Conservation (phyloP, 495 filamentous ascomycete species). For the Aspergillus cristatus region DNA sequence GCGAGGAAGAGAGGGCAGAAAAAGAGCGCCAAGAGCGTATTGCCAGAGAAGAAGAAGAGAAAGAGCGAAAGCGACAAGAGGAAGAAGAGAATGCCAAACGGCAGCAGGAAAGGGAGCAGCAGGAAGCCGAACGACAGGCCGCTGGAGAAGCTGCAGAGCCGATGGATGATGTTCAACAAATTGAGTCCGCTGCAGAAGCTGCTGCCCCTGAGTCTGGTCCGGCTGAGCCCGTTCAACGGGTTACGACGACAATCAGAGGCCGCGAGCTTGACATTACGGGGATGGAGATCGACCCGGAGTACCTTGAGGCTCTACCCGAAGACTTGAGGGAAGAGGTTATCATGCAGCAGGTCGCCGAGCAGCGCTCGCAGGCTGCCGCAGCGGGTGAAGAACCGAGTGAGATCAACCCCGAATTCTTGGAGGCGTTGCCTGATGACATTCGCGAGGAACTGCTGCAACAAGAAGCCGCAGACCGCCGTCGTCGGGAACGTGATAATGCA, state of each 20-base stretch:
- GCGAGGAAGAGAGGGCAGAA: slow-evolving; percentile 37
- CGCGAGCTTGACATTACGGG: slow-evolving; percentile 83
- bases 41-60: slow-evolving; percentile 51
- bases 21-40: slow-evolving; percentile 42
- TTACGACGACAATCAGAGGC: slow-evolving; percentile 73
- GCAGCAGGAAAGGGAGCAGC: slow-evolving; percentile 35
- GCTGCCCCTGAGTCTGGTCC: slow-evolving; percentile 33
- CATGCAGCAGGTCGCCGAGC: slow-evolving; percentile 71
- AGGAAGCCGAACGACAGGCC: slow-evolving; percentile 40
- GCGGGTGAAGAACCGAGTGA: slow-evolving; percentile 77
- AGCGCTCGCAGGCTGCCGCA: slow-evolving; percentile 69
- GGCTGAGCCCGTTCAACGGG: slow-evolving; percentile 45
- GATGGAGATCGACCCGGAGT: slow-evolving; percentile 88
- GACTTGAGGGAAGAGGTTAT: slow-evolving; percentile 94
- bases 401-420: slow-evolving; percentile 88
- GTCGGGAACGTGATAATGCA: slow-evolving; percentile 70
- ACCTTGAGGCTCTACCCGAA: slow-evolving; percentile 87
- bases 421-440: slow-evolving; percentile 84
- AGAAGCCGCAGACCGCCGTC: slow-evolving; percentile 80
- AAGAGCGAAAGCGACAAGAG: slow-evolving; percentile 51
- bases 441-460: slow-evolving; percentile 82
- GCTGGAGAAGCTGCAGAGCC: slow-evolving; percentile 39
- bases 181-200: slow-evolving; percentile 28
- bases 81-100: slow-evolving; percentile 51
- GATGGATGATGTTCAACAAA: slow-evolving; percentile 82